Percentiles rank a stretch among this genome's conserved stretches.
phyloP scores from a whole-genome alignment of 352 stramenopile genomes.

The Phytophthora lateralis region DNA sequence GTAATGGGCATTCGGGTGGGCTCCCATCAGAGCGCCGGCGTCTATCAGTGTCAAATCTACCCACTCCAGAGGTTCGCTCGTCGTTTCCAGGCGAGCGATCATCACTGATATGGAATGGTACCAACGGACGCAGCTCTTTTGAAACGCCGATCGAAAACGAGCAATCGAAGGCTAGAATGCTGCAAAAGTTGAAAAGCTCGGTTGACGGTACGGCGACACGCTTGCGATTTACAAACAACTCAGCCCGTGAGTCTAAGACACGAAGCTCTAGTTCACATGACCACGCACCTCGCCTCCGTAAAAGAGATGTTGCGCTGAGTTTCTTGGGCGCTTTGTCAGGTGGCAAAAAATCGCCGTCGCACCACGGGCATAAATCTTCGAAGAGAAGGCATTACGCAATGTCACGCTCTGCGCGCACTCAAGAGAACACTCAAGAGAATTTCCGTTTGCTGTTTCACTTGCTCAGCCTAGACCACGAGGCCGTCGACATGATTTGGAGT shows the following conservation, averaged over 20 bases:
- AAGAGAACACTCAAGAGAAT: conserved; percentile 92
- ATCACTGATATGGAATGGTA: conserved; percentile 36
- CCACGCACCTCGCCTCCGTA: conserved; percentile 45
- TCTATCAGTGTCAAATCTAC: conserved; percentile 39
- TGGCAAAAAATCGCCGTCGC: conserved; percentile 25
- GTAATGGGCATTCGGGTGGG: conserved; percentile 4
- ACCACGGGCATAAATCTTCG: conserved; percentile 19
- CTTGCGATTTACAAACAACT: conserved; percentile 16
- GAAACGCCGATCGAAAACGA: conserved; percentile 63
- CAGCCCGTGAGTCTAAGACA: conserved; percentile 15
- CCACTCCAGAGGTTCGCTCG: conserved; percentile 37
- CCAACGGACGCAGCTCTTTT: conserved; percentile 49
- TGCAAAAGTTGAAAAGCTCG: conserved; percentile 67
- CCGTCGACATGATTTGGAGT: conserved; percentile 95
- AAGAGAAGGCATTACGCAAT: conserved; percentile 24
- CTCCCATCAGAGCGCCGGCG: conserved; percentile 22
- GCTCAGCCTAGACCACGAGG: conserved; percentile 90
- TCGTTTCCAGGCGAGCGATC: conserved; percentile 43
- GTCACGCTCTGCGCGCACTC: conserved; percentile 32
- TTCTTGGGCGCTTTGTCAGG: conserved; percentile 38
- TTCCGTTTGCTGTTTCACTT: conserved; percentile 96
- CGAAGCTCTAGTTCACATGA: conserved; percentile 19
- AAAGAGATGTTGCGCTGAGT: conserved; percentile 70
- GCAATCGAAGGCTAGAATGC: conserved; percentile 64
- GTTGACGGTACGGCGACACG: conserved; percentile 22